Evolutionary conservation across 768 basidiomycete species (phyloP).

Genomic region (Suillus plorans): DNA sequence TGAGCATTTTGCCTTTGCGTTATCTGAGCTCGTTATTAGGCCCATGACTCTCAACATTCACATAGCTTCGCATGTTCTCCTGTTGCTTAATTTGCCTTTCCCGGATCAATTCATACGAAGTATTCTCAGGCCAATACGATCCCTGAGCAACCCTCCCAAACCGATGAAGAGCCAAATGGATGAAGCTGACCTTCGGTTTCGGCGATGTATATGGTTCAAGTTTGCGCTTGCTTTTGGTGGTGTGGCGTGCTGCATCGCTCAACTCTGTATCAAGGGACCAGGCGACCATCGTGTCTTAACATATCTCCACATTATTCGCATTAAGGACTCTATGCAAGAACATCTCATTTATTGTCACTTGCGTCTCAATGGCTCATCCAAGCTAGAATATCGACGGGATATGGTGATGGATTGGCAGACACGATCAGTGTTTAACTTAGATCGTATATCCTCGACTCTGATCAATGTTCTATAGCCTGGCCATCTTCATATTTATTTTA

Average conservation of each 20-base stretch:
- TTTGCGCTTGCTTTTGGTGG: conserved; percentile 45
- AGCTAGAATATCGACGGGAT: too few species aligned
- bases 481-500: too few species aligned
- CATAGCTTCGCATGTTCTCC: conserved; percentile 68
- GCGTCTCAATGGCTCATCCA: too few species aligned
- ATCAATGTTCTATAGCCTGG: too few species aligned
- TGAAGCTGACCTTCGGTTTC: conserved; percentile 46
- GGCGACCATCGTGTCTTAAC: too few species aligned
- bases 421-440: too few species aligned
- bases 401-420: too few species aligned
- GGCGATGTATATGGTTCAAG: conserved; percentile 47
- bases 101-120: conserved; percentile 58
- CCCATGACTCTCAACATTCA: conserved; percentile 62
- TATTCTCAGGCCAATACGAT: conserved; percentile 26
- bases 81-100: conserved; percentile 57
- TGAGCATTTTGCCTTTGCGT: not conserved
- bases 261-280: not conserved
- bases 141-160: conserved; percentile 17
- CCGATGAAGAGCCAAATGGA: conserved; percentile 20
- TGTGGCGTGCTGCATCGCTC: conserved; percentile 38
- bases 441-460: too few species aligned
- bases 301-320: too few species aligned
- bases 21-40: conserved; percentile 34
- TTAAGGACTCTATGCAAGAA: too few species aligned
- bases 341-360: too few species aligned